Evolutionary conservation across 208 protist species (phyloP), one percentile per base, ranked within the genome.

Genomic region (Leishmania amazonensis): DNA sequence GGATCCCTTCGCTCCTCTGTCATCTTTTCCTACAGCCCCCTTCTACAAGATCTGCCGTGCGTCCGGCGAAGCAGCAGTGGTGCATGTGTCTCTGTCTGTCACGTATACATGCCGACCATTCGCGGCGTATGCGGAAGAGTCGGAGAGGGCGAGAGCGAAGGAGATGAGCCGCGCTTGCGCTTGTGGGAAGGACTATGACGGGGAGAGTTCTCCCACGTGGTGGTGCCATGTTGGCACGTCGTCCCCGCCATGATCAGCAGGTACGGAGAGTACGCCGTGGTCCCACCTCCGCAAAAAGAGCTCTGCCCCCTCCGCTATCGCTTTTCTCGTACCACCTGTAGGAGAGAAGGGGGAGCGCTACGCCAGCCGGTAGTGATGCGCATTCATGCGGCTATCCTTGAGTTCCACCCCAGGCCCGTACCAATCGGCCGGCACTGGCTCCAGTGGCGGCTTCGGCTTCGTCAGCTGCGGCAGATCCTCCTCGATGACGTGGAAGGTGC

Each of bases 401-500:
- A 94, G 85, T 84, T 89, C 94, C 42, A 89, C 83, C 19, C 84
- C 83, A 38, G 81, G 84, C 2, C 90, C 90, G 65, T 89, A 95
- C 72, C 87, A 84, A 80, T 97, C 91, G 5, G 85, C 60, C 38
- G 88, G 75, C 21, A 90, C 58, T 28, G 82, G 57, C 83, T 90
- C 87, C 82, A 86, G 72, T 17, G 78, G 79, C 58, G 76, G 45
- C 79, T 90, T 90, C 19, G 90, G 88, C 81, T 89, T 85, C 42
- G 91, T 88, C 75, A 96, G 89, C 53, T 88, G 79, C 70, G 95
- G 95, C 49, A 96, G 83, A 58, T 94, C 90, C 86, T 96, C 95
- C 84, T 97, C 95, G 60, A 97, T 96, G 11, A 93, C 83, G 79
- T 97, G 95, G 76, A 97, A 97, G 17, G 95, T 96, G 42, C 92